Evolutionary conservation across 345 rosid genomes (phyloP).

Genomic region (Sisymbrium irio): DNA sequence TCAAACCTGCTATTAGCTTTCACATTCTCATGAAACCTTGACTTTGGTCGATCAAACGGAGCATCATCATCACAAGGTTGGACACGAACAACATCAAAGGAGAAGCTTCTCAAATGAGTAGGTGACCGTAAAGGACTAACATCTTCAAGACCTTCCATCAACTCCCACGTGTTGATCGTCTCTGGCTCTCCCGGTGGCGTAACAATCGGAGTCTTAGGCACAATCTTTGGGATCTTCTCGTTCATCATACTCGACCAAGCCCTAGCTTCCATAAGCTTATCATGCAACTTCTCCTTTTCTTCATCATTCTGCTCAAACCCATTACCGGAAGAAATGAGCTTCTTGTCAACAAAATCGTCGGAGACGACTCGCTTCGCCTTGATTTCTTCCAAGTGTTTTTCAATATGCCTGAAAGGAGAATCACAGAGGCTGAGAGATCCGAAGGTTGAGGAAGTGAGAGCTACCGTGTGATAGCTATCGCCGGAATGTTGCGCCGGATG

Average conservation of each 20-base stretch:
- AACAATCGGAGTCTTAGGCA: slow-evolving; percentile 60
- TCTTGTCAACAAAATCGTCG: neutral
- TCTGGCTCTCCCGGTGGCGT: slow-evolving; percentile 97
- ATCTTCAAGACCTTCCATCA: slow-evolving; percentile 94
- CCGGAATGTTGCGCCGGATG: slow-evolving; percentile 57
- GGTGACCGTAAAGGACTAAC: slow-evolving; percentile 36
- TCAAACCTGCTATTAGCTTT: slow-evolving; percentile 15
- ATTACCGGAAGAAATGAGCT: neutral
- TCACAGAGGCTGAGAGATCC: slow-evolving; percentile 61
- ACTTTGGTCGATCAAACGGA: slow-evolving; percentile 36
- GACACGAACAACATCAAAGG: slow-evolving; percentile 50
- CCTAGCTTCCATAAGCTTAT: slow-evolving; percentile 66
- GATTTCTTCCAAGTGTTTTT: slow-evolving; percentile 18
- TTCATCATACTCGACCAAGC: slow-evolving; percentile 81
- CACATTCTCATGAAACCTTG: slow-evolving; percentile 36
- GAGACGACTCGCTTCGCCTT: slow-evolving; percentile 6
- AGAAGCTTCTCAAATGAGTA: slow-evolving; percentile 62
- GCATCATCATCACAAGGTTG: slow-evolving; percentile 19
- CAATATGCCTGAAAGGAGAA: slow-evolving; percentile 17
- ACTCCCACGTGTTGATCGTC: slow-evolving; percentile 83
- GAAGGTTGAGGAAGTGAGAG: slow-evolving; percentile 73
- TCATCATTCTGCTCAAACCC: slow-evolving; percentile 4
- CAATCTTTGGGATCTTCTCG: slow-evolving; percentile 60
- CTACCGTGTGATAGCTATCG: slow-evolving; percentile 77
- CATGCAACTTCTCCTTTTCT: neutral